Evolutionary conservation across 441 rosid genomes (phyloP).

Genomic region (Raphanus hybrid): DNA sequence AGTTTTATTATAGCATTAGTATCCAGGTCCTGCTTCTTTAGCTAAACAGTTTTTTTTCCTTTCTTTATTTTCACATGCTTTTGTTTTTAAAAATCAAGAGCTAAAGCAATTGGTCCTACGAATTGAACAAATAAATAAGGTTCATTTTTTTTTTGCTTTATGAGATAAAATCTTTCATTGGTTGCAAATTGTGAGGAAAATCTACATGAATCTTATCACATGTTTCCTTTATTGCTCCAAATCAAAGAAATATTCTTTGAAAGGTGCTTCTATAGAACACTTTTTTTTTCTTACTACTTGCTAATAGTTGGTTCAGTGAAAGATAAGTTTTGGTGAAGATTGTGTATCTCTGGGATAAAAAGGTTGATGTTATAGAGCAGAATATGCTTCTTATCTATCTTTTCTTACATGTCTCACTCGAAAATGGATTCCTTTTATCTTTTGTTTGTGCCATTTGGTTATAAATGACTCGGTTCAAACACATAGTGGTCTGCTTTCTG

Average conservation of each 20-base stretch:
- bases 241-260: constrained; percentile 37
- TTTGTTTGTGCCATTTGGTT: constrained; percentile 27
- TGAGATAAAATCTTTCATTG: constrained; percentile 19
- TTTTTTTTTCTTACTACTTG: constrained; percentile 19
- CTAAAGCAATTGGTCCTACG: constrained; percentile 34
- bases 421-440: neutral
- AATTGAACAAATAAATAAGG: constrained; percentile 16
- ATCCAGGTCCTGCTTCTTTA: constrained; percentile 9
- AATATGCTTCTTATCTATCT: constrained; percentile 3
- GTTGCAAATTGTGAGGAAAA: constrained; percentile 42
- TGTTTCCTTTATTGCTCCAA: constrained; percentile 36
- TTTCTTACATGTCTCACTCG: constrained; percentile 18
- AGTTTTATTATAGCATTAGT: constrained; percentile 17
- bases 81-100: constrained; percentile 11
- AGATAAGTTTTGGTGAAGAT: neutral
- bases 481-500: constrained; percentile 7
- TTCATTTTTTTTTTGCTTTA: constrained; percentile 28
- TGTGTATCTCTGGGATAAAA: constrained; percentile 15
- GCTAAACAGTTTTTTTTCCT: constrained; percentile 14
- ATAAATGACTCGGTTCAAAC: neutral
- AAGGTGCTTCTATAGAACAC: constrained; percentile 37
- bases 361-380: constrained; percentile 17
- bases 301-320: constrained; percentile 31
- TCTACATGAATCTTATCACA: constrained; percentile 44
- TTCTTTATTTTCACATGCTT: neutral